Evolutionary conservation across 768 basidiomycete genomes (phyloP).

Genomic region (Xerocomus potaroensis): DNA sequence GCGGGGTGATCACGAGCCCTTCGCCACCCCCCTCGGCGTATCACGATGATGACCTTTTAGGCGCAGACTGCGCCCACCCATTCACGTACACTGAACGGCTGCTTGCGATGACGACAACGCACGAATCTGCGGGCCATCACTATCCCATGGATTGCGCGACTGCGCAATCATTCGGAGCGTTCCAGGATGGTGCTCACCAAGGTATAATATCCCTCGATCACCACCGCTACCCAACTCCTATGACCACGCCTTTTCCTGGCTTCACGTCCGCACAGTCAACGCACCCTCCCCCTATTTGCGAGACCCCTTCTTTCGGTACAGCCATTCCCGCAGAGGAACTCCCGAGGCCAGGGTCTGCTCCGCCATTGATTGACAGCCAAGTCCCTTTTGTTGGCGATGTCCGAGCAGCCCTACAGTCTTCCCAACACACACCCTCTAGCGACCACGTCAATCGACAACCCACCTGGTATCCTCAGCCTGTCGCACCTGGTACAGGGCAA

Average conservation of each 20-base stretch:
- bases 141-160: conserved; percentile 14
- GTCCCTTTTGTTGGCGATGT: conserved; percentile 27
- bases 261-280: conserved; percentile 29
- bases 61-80: conserved; percentile 11
- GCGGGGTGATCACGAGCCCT: conserved; percentile 16
- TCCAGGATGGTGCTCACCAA: conserved; percentile 15
- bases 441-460: conserved; percentile 19
- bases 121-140: conserved; percentile 9
- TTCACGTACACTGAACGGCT: conserved; percentile 15
- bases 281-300: conserved; percentile 26
- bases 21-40: conserved; percentile 22
- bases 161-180: conserved; percentile 17
- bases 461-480: conserved; percentile 18
- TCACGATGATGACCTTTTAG: conserved; percentile 20
- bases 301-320: conserved; percentile 25
- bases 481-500: conserved; percentile 17
- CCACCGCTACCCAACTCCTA: conserved; percentile 15
- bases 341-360: conserved; percentile 27
- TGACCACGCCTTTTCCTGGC: conserved; percentile 29
- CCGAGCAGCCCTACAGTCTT: conserved; percentile 19
- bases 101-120: conserved; percentile 11
- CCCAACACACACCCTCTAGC: conserved; percentile 10
- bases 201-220: conserved; percentile 23
- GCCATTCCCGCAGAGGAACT: conserved; percentile 20
- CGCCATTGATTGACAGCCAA: conserved; percentile 27